These are phyloP conservation scores for Liquidambar formosana DNA, from an alignment of 164 flowering plant genomes.

Conservation along the genomic window DNA sequence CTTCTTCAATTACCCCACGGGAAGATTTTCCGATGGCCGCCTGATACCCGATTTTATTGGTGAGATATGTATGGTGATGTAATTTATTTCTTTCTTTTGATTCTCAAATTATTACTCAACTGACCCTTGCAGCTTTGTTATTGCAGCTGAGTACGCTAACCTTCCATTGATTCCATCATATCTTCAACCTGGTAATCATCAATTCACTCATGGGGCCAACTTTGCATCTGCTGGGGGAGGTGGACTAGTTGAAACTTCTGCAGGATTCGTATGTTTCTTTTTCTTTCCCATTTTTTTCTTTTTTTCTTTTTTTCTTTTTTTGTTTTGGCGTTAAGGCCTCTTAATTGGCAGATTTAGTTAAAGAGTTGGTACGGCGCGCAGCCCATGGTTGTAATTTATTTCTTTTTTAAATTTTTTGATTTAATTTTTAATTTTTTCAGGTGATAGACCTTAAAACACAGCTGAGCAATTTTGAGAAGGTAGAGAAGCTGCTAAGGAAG, in stretches of 20 bases:
- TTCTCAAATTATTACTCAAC: too few relatives aligned
- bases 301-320: too few relatives aligned
- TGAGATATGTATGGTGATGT: slow-evolving; percentile 13
- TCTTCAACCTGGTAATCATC: slow-evolving; percentile 4
- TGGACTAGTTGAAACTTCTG: slow-evolving; percentile 1
- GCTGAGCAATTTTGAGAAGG: slow-evolving; percentile 20
- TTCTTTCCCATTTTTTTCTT: too few relatives aligned
- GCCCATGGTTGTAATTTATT: not conserved
- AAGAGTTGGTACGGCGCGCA: not conserved
- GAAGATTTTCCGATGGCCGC: slow-evolving; percentile 59
- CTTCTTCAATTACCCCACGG: slow-evolving; percentile 53
- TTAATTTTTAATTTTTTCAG: not conserved
- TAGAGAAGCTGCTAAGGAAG: slow-evolving; percentile 11
- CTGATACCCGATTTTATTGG: slow-evolving; percentile 49
- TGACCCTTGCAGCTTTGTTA: not conserved
- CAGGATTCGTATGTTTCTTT: slow-evolving; percentile 13
- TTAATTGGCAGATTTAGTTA: not conserved
- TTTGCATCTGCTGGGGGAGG: slow-evolving; percentile 16
- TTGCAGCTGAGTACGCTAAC: slow-evolving; percentile 7
- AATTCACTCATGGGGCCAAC: slow-evolving; percentile 2
- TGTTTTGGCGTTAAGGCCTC: too few relatives aligned
- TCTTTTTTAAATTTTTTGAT: not conserved
- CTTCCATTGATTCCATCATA: slow-evolving; percentile 9
- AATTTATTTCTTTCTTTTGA: not conserved
- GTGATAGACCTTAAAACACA: slow-evolving; percentile 26